phyloP scores from a whole-genome alignment of 1,139 yeast genomes.

The Suhomyces panamericanus region DNA sequence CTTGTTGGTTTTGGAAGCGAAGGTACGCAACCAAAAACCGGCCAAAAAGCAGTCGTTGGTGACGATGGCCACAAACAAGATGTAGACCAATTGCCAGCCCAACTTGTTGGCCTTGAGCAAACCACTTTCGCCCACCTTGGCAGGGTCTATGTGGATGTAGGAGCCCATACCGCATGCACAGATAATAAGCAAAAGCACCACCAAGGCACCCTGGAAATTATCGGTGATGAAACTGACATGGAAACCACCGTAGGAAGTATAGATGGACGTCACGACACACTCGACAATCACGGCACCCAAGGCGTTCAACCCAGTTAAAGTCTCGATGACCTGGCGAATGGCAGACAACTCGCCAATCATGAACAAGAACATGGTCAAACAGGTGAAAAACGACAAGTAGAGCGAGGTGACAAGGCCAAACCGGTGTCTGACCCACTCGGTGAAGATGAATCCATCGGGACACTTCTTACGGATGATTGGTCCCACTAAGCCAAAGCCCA shows the following conservation, averaged over 20 bases:
- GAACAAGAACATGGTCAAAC: slow-evolving; percentile 81
- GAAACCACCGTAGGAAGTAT: slow-evolving; percentile 89
- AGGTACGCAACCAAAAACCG: slow-evolving; percentile 93
- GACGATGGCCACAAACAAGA: slow-evolving; percentile 79
- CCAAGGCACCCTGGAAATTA: slow-evolving; percentile 79
- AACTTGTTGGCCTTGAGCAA: slow-evolving; percentile 61
- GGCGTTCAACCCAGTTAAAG: slow-evolving; percentile 78
- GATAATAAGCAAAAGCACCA: slow-evolving; percentile 63
- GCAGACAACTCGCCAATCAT: slow-evolving; percentile 89
- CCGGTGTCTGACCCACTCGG: slow-evolving; percentile 91
- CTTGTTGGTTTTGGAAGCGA: slow-evolving; percentile 77
- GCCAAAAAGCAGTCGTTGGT: slow-evolving; percentile 90
- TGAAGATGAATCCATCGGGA: slow-evolving; percentile 87
- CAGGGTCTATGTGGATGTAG: slow-evolving; percentile 66
- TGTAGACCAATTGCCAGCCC: slow-evolving; percentile 89
- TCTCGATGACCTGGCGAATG: slow-evolving; percentile 68
- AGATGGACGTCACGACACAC: slow-evolving; percentile 82
- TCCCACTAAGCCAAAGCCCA: slow-evolving; percentile 78
- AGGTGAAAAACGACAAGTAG: slow-evolving; percentile 77
- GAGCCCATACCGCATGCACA: slow-evolving; percentile 82
- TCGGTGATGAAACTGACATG: slow-evolving; percentile 87
- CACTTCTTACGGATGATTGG: slow-evolving; percentile 76
- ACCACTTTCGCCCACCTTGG: slow-evolving; percentile 64
- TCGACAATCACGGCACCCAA: slow-evolving; percentile 83
- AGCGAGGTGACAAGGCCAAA: slow-evolving; percentile 73